Conservation (phyloP, 257 asterid genomes). For the Nicotiana obtusifolia region DNA sequence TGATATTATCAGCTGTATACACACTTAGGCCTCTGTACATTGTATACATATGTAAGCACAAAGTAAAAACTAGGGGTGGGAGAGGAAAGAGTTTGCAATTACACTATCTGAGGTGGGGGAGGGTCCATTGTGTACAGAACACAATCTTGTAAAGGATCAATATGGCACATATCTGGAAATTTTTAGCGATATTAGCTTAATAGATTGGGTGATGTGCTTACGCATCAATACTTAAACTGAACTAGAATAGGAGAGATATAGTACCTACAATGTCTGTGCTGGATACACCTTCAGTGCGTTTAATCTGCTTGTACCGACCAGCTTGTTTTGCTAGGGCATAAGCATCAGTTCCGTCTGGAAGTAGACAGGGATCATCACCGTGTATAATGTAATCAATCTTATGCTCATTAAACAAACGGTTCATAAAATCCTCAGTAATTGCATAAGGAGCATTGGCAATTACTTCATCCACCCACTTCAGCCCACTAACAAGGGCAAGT, state of each 20-base stretch:
- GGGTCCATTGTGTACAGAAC: not conserved
- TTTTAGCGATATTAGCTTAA: conserved; percentile 1
- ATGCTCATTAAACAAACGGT: conserved; percentile 12
- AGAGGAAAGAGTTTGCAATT: not conserved
- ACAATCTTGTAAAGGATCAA: not conserved
- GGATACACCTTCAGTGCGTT: conserved; percentile 25
- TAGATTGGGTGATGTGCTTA: not conserved
- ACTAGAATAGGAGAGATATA: conserved; percentile 32
- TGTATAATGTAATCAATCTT: conserved; percentile 22
- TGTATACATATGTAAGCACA: not conserved
- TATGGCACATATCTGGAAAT: not conserved
- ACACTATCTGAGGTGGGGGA: not conserved
- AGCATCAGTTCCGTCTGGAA: conserved; percentile 21
- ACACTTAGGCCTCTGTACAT: not conserved
- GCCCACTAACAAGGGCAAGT: conserved; percentile 16
- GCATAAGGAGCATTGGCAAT: conserved; percentile 16
- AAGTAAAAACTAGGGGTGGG: not conserved
- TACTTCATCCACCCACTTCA: conserved; percentile 22
- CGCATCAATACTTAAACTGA: not conserved
- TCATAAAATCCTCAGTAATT: conserved; percentile 25
- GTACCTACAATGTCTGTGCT: conserved; percentile 19
- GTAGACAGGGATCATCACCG: conserved; percentile 22
- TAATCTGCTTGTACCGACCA: conserved; percentile 22
- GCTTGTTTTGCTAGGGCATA: conserved; percentile 21
- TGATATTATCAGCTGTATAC: not conserved